Evolutionary conservation across 2,329 filamentous ascomycete genomes (phyloP).

Genomic region (Fusarium domesticum): DNA sequence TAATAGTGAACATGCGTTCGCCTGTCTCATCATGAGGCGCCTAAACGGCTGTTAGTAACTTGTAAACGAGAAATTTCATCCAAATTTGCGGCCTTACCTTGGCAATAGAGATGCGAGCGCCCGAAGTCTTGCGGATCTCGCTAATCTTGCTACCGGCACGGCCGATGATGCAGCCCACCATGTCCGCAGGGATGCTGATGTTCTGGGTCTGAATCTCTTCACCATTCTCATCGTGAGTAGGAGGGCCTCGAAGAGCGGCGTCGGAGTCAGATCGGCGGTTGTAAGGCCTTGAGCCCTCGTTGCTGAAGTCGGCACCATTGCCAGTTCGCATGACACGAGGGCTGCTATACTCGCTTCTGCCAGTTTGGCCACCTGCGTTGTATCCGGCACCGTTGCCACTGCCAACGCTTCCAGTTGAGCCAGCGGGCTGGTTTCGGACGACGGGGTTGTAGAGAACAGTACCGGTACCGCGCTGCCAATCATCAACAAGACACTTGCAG

Average conservation of each 20-base stretch:
- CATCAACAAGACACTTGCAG: conserved; percentile 95
- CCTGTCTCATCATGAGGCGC: conserved; percentile 95
- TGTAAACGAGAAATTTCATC: not conserved
- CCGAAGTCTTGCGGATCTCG: conserved; percentile 95
- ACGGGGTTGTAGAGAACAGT: conserved; percentile 97
- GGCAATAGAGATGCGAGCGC: conserved; percentile 94
- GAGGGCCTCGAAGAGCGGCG: conserved; percentile 73
- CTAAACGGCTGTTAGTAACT: conserved; percentile 34
- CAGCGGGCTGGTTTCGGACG: conserved; percentile 72
- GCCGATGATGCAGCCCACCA: conserved; percentile 99
- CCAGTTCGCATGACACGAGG: conserved; percentile 89
- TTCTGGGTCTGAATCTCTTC: conserved; percentile 99
- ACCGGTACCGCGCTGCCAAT: conserved; percentile 94
- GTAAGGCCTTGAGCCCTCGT: conserved; percentile 63
- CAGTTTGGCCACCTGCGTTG: conserved; percentile 40
- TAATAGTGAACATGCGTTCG: conserved; percentile 99
- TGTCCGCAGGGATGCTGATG: conserved; percentile 98
- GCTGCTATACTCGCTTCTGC: conserved; percentile 53
- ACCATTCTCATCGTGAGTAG: conserved; percentile 90
- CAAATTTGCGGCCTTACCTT: conserved; percentile 68
- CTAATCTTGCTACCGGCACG: conserved; percentile 95
- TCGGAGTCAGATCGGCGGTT: conserved; percentile 82
- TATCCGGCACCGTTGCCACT: conserved; percentile 38
- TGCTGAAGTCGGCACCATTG: conserved; percentile 96
- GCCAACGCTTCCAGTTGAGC: conserved; percentile 46